Evolutionary conservation across 768 basidiomycete genomes (phyloP).

Genomic region (Sporobolomyces phaffii): DNA sequence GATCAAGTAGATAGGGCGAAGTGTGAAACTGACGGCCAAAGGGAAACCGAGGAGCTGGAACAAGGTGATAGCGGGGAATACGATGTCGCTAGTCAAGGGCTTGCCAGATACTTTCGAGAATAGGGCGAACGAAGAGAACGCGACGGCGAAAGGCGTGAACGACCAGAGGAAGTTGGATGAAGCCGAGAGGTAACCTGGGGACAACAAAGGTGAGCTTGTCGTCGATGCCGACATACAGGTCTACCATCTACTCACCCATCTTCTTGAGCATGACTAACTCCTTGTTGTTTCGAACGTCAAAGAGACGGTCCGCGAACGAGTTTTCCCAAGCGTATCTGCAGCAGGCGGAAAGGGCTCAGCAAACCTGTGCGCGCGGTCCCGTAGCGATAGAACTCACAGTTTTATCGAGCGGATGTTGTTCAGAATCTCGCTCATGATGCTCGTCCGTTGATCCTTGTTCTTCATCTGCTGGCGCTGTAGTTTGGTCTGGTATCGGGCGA

Average conservation of each 20-base stretch:
- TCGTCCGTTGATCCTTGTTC: conserved; percentile 72
- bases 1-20: not conserved
- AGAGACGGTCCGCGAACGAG: conserved; percentile 71
- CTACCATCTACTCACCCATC: conserved; percentile 63
- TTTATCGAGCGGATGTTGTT: conserved; percentile 89
- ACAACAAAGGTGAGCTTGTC: too few species aligned
- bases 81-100: conserved; percentile 79
- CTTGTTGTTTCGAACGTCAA: conserved; percentile 71
- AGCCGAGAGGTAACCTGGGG: conserved; percentile 48
- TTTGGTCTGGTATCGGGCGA: conserved; percentile 53
- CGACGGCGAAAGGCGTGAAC: conserved; percentile 56
- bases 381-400: conserved; percentile 51
- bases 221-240: too few species aligned
- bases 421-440: conserved; percentile 85
- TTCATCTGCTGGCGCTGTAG: conserved; percentile 91
- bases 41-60: conserved; percentile 85
- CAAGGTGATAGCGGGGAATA: conserved; percentile 90
- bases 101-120: conserved; percentile 47
- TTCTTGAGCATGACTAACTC: conserved; percentile 75
- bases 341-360: too few species aligned
- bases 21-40: conserved; percentile 53
- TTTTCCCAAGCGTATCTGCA: conserved; percentile 83
- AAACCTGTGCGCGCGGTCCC: too few species aligned
- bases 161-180: conserved; percentile 42
- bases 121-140: conserved; percentile 57